Base-by-base conservation (phyloP, 805 yeast species). In the Candida suzukii region DNA sequence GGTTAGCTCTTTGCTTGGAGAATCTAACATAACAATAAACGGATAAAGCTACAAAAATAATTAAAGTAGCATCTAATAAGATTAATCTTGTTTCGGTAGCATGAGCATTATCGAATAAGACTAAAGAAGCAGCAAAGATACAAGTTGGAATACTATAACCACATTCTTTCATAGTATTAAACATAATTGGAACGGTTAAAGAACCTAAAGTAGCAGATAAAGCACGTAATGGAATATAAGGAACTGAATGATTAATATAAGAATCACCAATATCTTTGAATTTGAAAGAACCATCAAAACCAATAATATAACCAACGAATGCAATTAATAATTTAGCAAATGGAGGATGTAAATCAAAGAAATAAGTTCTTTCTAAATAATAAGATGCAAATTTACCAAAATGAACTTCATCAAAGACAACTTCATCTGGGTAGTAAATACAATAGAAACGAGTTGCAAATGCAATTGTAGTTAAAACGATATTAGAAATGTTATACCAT, bases 321-420 rank as follows among this genome's bases (percentile, higher is more conserved):
- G 98, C 98, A 63, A 91, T 87, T 50, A 90, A 70, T 60, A 93
- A 71, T 61, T 93, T 93, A 41, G 96, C 99, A 63, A 93, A 87
- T 19, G 99, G 99, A 10, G 99, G 99, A 65, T 93, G 99, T 40
- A 93, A 78, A 64, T 93, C 99, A 56, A 93, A 93, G 62, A 88
- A 93, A 62, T 86, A 93, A 0, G 96, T 83, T 47, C 96, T 74
- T 62, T 91, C 85, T 45, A 91, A 66, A 62, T 91, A 91, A 63
- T 84, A 83, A 2, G 88, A 76, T 8, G 91, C 91, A 60, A 84
- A 84, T 54, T 84, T 84, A 29, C 95, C 95, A 54, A 85, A 85
- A 60, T 85, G 95, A 18, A 83, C 93, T 57, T 85, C 95, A 63
- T 85, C 95, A 52, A 85, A 85, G 3, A 85, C 93, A 43, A 85